These are phyloP conservation scores for Gracilaria domingensis DNA, from an alignment of 23 red algal genomes.

Conservation along the genomic window DNA sequence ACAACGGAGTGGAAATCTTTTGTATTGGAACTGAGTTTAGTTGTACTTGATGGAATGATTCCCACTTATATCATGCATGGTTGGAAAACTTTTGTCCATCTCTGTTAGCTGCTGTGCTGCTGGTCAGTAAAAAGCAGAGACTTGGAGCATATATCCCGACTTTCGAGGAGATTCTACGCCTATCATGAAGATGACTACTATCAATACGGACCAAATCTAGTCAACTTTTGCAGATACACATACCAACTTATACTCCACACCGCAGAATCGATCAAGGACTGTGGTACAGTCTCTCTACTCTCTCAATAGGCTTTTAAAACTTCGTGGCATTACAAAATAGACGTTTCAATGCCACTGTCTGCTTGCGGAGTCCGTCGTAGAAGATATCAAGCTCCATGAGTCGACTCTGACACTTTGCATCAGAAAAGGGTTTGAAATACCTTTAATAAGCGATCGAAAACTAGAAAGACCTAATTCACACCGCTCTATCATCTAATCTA, in stretches of 20 bases:
- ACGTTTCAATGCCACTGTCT: neutral
- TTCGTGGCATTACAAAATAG: neutral
- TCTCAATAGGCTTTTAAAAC: conserved; percentile 10
- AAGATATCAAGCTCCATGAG: neutral
- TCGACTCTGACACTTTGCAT: neutral
- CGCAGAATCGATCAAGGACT: neutral
- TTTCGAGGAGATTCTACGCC: neutral
- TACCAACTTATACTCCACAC: conserved; percentile 21
- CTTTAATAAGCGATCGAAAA: too few species aligned
- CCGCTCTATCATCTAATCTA: neutral
- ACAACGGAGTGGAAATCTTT: conserved; percentile 28
- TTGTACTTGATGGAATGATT: neutral
- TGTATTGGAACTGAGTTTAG: conserved; percentile 4
- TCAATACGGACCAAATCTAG: neutral
- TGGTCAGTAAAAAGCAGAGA: neutral
- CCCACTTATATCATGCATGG: neutral
- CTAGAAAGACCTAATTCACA: neutral
- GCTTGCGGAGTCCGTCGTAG: conserved; percentile 19
- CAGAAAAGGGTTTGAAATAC: neutral
- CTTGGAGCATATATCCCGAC: neutral
- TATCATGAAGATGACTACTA: neutral
- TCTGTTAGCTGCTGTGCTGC: neutral
- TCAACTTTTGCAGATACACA: neutral
- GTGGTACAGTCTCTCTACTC: neutral
- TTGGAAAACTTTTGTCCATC: neutral